These are phyloP conservation scores for Silene latifolia DNA, from an alignment of 148 eudicot species.

Conservation along the genomic window DNA sequence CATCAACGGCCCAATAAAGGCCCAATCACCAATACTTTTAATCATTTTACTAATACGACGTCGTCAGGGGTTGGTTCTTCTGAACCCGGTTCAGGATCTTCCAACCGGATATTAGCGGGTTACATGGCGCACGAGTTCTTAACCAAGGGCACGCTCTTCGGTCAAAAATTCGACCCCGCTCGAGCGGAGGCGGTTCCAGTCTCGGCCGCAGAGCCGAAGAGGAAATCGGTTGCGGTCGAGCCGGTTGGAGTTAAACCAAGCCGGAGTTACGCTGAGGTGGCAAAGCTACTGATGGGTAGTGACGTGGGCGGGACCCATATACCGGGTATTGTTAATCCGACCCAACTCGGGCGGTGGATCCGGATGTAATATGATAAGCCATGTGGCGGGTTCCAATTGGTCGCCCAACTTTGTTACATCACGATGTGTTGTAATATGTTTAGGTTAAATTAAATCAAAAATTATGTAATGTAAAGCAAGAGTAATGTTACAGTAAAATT, in stretches of 20 bases:
- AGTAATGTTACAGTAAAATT: neutral
- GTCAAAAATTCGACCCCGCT: constrained; percentile 59
- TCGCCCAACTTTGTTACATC: neutral
- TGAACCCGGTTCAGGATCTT: constrained; percentile 21
- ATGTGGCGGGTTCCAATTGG: neutral
- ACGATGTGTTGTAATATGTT: neutral
- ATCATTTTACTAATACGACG: constrained; percentile 15
- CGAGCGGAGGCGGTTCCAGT: constrained; percentile 42
- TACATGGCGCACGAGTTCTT: constrained; percentile 76
- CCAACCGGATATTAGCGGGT: constrained; percentile 66
- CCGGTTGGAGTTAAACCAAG: constrained; percentile 18
- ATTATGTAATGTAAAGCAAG: neutral
- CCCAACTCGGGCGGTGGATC: constrained; percentile 68
- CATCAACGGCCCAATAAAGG: neutral
- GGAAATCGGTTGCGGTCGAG: constrained; percentile 13
- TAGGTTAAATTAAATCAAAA: neutral
- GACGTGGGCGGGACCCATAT: constrained; percentile 79
- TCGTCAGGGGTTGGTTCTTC: constrained; percentile 3
- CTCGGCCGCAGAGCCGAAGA: constrained; percentile 30
- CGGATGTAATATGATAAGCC: constrained; percentile 36
- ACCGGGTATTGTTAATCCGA: constrained; percentile 63
- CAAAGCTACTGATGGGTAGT: constrained; percentile 42
- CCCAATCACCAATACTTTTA: neutral
- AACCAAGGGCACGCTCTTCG: constrained; percentile 62
- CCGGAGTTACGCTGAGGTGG: constrained; percentile 53